Conservation (phyloP, 2,329 filamentous ascomycete species). For the Botryotinia globosa region DNA sequence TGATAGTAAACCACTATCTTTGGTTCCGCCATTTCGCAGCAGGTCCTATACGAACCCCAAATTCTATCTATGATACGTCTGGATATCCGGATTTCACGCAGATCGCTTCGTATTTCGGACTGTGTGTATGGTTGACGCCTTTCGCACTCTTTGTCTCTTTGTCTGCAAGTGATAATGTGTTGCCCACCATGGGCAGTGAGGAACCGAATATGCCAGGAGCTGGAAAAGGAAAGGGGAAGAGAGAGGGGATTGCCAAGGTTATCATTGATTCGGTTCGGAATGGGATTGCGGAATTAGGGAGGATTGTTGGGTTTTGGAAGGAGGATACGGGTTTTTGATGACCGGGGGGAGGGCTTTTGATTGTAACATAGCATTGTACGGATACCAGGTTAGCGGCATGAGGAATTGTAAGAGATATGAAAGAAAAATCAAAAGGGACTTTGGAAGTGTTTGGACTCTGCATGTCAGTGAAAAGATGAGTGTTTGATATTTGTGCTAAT, state of each 20-base stretch:
- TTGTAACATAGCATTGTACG: slow-evolving; percentile 14
- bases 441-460: no score
- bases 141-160: slow-evolving; percentile 94
- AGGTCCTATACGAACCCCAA: slow-evolving; percentile 57
- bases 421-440: not conserved
- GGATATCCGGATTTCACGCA: slow-evolving; percentile 82
- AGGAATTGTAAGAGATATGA: slow-evolving; percentile 3
- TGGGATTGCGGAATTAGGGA: slow-evolving; percentile 44
- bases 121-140: slow-evolving; percentile 95
- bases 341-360: slow-evolving; percentile 15
- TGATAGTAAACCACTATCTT: slow-evolving; percentile 86
- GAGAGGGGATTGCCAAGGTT: slow-evolving; percentile 65
- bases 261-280: slow-evolving; percentile 58
- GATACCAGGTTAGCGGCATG: slow-evolving; percentile 3
- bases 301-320: slow-evolving; percentile 33
- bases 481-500: slow-evolving; percentile 15
- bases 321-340: slow-evolving; percentile 34
- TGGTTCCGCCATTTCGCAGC: slow-evolving; percentile 93
- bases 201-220: slow-evolving; percentile 44
- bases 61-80: slow-evolving; percentile 60
- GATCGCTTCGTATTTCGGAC: slow-evolving; percentile 91
- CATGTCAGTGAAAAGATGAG: not conserved
- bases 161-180: slow-evolving; percentile 89
- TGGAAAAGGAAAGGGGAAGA: slow-evolving; percentile 48
- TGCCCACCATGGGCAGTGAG: slow-evolving; percentile 86